These are phyloP conservation scores for Taiozyma onychis DNA, from an alignment of 1,139 yeast genomes.

Conservation along the genomic window DNA sequence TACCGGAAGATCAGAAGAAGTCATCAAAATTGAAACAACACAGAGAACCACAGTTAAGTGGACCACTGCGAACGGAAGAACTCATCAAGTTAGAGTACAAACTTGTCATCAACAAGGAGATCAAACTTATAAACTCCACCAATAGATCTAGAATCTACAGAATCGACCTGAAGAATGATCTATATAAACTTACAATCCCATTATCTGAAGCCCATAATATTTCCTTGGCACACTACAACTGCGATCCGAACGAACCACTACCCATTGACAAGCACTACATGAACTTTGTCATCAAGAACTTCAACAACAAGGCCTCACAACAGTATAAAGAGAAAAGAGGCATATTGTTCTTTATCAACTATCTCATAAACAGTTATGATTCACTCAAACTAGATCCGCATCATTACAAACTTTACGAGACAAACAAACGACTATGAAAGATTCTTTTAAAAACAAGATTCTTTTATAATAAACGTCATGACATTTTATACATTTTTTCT, in stretches of 20 bases:
- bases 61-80: conserved; percentile 9
- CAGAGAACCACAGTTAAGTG: neutral
- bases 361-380: conserved; percentile 16
- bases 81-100: conserved; percentile 7
- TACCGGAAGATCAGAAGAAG: neutral
- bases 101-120: conserved; percentile 5
- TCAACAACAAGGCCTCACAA: conserved; percentile 11
- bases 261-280: neutral
- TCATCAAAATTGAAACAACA: neutral
- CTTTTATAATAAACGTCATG: neutral
- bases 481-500: neutral
- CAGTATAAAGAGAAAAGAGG: neutral
- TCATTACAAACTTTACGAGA: conserved; percentile 14
- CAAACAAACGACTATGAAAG: conserved; percentile 3
- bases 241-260: neutral
- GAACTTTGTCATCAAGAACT: conserved; percentile 12
- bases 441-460: neutral
- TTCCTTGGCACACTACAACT: neutral
- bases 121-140: conserved; percentile 17
- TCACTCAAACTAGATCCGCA: conserved; percentile 7
- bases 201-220: conserved; percentile 8
- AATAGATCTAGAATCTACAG: conserved; percentile 15
- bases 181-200: conserved; percentile 16
- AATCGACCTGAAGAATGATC: conserved; percentile 9
- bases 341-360: conserved; percentile 15